A percentile compares a stretch with the other conserved stretches of the same genome.
These are phyloP conservation scores for Neurospora sp. DNA, from an alignment of 495 filamentous ascomycete genomes.

Conservation along the genomic window DNA sequence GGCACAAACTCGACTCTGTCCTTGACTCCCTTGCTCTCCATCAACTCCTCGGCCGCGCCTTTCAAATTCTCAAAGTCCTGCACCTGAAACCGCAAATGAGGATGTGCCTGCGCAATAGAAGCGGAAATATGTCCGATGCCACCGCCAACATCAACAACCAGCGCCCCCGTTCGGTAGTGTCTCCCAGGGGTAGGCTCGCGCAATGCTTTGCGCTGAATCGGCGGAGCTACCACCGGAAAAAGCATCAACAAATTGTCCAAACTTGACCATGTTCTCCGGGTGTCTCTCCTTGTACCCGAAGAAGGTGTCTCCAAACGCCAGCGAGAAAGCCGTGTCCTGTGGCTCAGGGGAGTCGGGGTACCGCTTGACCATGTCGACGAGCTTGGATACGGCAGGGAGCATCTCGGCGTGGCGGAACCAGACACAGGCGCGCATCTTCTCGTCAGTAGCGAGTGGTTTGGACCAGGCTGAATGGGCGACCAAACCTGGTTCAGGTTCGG, in stretches of 20 bases:
- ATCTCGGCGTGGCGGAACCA: constrained; percentile 36
- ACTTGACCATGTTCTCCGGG: constrained; percentile 8
- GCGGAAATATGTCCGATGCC: constrained; percentile 30
- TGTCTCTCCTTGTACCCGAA: constrained; percentile 13
- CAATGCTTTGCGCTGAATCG: constrained; percentile 7
- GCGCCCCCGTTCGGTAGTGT: constrained; percentile 9
- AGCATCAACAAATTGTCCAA: constrained; percentile 6
- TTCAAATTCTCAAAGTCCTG: constrained; percentile 22
- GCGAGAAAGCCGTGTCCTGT: constrained; percentile 19
- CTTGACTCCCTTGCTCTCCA: neutral
- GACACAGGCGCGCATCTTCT: constrained; percentile 12
- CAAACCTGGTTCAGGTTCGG: constrained; percentile 16
- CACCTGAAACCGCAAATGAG: constrained; percentile 25
- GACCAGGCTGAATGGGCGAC: constrained; percentile 28
- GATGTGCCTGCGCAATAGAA: constrained; percentile 23
- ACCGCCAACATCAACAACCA: constrained; percentile 32
- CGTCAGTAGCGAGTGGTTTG: constrained; percentile 8
- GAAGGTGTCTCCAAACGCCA: constrained; percentile 21
- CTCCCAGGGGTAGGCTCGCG: constrained; percentile 9
- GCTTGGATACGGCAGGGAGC: constrained; percentile 67
- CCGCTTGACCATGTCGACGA: constrained; percentile 58
- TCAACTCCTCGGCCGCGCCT: neutral
- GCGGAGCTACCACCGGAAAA: constrained; percentile 3
- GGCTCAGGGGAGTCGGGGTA: constrained; percentile 16
- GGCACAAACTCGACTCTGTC: constrained; percentile 18